Base-by-base conservation (phyloP, 768 basidiomycete genomes). In the Lentinus brumalis region DNA sequence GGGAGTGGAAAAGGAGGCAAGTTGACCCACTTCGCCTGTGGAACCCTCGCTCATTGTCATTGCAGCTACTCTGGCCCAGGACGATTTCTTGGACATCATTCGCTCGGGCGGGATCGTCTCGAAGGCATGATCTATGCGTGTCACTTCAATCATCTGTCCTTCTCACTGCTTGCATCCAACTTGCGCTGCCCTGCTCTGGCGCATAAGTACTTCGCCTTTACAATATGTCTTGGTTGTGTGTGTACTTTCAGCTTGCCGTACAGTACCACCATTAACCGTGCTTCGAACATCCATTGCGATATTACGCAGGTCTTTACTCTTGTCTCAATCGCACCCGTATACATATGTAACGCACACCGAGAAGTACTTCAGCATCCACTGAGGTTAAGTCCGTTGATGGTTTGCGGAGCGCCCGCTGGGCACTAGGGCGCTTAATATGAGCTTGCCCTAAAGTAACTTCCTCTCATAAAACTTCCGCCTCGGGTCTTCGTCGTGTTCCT, bases 1-100 rank as follows among this genome's bases (percentile, higher is more conserved):
- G 84, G 81, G 14, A 69, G 80, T 67, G 83, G 79, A 21, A 85
- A 84, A 75, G 85, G 87, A 69, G 73, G 89, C 89, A 67, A 67
- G 78, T 62, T 16, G 11, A 66, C 42, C 16, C 30, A 16, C 32
- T 11, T n/a, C n/a, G 53, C 47, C 50, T 9, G 67, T 66, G 45
- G 30, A n/a, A 15, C 26, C 30, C 11, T 57, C 35, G 40, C 61
- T 65, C 39, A 63, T 32, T 63, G 45, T 51, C 10, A 3, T 44
- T 12, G 38, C 67, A 88, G 89, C 77, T 59, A 70, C 75, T 4
- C 80, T 91, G 18, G 86, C 84, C 59, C 83, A 87, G 74, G 87
- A 91, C 61, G 82, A 85, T 57, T 94, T 94, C 73, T 85, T 94
- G 69, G 84, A 91, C 66, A 86, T 92, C 81, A 92, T 94, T 67